Base-by-base conservation (phyloP, 2,329 filamentous ascomycete genomes). In the Scleromitrula shiraiana region DNA sequence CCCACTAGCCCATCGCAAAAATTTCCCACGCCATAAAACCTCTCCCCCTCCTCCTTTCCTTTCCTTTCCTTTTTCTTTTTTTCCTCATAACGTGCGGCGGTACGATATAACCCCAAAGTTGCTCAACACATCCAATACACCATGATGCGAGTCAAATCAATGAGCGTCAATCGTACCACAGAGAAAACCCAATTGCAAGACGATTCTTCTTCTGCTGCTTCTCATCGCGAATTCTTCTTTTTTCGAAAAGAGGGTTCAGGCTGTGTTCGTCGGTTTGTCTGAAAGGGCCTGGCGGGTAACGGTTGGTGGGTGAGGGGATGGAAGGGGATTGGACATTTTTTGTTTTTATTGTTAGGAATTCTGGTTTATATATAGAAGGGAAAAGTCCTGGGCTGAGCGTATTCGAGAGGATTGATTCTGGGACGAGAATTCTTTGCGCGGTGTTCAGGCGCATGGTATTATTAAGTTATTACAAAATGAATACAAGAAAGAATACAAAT, bases 181-280 rank as follows among this genome's bases (percentile, higher is more conserved):
- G 63, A 73, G 56, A 50, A 69, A 69, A 35, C 70, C 76, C 75
- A 85, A 91, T 91, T 89, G 84, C 84, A 87, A 72, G 67, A 73
- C 69, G 73, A 50, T 70, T 74, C 68, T 70, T 65, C 69, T 69
- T 68, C 70, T 70, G 65, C 70, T 64, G 33, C 46, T 66, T 64
- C 64, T 63, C 64, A 62, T 41, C 41, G 50, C 46, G 60, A 64
- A 60, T 66, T 65, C 62, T 51, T 53, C 15, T 38, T 45, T 27
- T 14, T 23, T 15, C 29, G 3, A n/a, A 24, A 24, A 24, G 14
- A 7, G 8, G 27, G 42, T 41, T 7, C 45, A 42, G 45, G 45
- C 45, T 48, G 45, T 48, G 29, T 30, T 27, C 41, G 37, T 40
- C 56, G 55, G 53, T 58, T 58, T 58, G 56, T 58, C 56, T 58